Evolutionary conservation across 2,329 filamentous ascomycete genomes (phyloP).

Genomic region (Trichoderma sp.): DNA sequence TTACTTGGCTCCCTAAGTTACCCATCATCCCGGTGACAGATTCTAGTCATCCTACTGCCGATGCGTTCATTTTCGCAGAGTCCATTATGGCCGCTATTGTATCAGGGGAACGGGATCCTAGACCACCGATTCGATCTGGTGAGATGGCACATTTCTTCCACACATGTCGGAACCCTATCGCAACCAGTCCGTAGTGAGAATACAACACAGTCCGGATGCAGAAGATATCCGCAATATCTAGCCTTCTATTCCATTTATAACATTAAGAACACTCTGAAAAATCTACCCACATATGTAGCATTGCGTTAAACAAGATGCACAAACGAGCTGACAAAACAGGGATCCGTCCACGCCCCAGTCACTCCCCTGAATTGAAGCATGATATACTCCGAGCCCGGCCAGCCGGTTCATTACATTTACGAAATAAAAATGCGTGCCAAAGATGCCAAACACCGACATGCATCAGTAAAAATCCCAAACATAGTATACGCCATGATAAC

Average conservation of each 20-base stretch:
- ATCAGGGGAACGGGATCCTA: too few relatives aligned
- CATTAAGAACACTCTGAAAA: background rate
- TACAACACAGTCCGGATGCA: background rate
- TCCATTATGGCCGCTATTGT: too few relatives aligned
- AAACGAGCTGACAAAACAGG: background rate
- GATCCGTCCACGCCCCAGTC: background rate
- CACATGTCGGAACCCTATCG: background rate
- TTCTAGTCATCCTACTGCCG: too few relatives aligned
- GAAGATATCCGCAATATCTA: background rate
- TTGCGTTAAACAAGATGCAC: background rate
- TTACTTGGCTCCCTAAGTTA: too few relatives aligned
- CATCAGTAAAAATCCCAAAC: background rate
- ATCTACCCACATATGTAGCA: background rate
- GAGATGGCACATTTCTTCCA: too few relatives aligned
- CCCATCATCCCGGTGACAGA: too few relatives aligned
- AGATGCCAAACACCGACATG: background rate
- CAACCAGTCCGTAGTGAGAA: background rate
- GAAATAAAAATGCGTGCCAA: background rate
- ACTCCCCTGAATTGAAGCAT: background rate
- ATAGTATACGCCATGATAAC: background rate
- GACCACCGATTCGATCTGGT: too few relatives aligned
- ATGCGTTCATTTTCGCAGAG: too few relatives aligned
- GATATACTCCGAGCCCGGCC: background rate
- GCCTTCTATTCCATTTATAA: background rate
- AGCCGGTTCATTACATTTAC: background rate